Evolutionary conservation across 176 grass and related monocot species (phyloP).

Genomic region (Zea mays): DNA sequence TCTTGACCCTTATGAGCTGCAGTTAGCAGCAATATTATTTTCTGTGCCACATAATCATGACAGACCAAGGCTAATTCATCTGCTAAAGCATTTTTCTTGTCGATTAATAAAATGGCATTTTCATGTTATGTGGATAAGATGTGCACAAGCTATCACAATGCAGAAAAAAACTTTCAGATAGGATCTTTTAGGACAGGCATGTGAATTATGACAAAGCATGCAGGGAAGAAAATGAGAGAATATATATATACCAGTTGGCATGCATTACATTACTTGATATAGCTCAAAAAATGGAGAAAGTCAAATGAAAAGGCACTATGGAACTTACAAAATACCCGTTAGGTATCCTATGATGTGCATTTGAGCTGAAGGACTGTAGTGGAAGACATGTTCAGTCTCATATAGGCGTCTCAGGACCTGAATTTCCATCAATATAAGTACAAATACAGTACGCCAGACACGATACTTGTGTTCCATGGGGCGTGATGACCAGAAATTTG

Average conservation of each 20-base stretch:
- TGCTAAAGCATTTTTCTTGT: neutral
- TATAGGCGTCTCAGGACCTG: conserved; percentile 81
- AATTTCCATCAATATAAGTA: conserved; percentile 79
- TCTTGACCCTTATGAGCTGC: neutral
- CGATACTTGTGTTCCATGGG: conserved; percentile 67
- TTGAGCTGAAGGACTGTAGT: conserved; percentile 82
- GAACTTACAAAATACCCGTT: conserved; percentile 80
- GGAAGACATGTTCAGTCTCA: conserved; percentile 88
- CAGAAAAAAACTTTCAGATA: conserved; percentile 7
- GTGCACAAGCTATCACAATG: neutral
- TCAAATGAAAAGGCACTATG: neutral
- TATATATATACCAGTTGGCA: conserved; percentile 13
- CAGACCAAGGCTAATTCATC: conserved; percentile 24
- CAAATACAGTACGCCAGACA: conserved; percentile 83
- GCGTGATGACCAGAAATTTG: conserved; percentile 36
- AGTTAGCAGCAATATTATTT: neutral
- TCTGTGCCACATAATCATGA: neutral
- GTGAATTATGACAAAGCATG: neutral
- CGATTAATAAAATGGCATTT: neutral
- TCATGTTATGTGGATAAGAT: conserved; percentile 26
- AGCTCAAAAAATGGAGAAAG: conserved; percentile 33
- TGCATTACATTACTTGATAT: conserved; percentile 21
- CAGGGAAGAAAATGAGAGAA: neutral
- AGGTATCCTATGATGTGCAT: conserved; percentile 89
- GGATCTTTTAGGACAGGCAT: conserved; percentile 16